Base-by-base conservation (phyloP, 345 rosid species). In the Hibiscus tridactylites region DNA sequence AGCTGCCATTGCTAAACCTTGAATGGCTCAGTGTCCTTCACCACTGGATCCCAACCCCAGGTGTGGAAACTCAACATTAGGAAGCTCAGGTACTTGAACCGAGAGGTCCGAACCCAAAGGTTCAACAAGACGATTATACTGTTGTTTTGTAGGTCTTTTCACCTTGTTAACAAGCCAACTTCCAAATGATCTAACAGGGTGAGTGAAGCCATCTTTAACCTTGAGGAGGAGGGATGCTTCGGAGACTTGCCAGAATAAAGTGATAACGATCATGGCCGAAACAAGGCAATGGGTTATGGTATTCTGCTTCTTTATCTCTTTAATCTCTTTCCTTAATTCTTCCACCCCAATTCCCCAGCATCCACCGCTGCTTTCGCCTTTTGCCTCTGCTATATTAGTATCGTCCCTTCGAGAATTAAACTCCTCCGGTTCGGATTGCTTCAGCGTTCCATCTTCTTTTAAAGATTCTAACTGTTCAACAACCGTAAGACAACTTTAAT, bases 231-330 rank as follows among this genome's bases (percentile, higher is more conserved):
- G 78, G 0, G 92, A 82, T 73, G 85, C 84, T 76, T 94, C 91
- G 2, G 98, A 91, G 35, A 88, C 65, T 77, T 91, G 97, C 96
- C 98, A 94, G 9, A 83, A 66, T 16, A 86, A 31, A 4, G 96
- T 88, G 31, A 94, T 80, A 35, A 85, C 79, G 71, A 91, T 88
- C 90, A 87, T 61, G 69, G 69, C 80, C 4, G 96, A 88, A 46
- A 94, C 83, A 5, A 94, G 88, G 72, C 89, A 75, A 71, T 94
- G 96, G 0, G 97, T 91, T 8, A 84, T 59, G 6, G 67, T 61
- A 75, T 91, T 93, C 86, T 93, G 98, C 82, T 70, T 82, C 87
- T 80, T 83, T 72, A 93, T 77, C 8, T 80, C 46, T 71, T 68
- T 81, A 31, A 93, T 84, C 82, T 87, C 96, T 69, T 88, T 87